phyloP scores from a whole-genome alignment of 352 stramenopile genomes.

The Globisporangium camurandrum region DNA sequence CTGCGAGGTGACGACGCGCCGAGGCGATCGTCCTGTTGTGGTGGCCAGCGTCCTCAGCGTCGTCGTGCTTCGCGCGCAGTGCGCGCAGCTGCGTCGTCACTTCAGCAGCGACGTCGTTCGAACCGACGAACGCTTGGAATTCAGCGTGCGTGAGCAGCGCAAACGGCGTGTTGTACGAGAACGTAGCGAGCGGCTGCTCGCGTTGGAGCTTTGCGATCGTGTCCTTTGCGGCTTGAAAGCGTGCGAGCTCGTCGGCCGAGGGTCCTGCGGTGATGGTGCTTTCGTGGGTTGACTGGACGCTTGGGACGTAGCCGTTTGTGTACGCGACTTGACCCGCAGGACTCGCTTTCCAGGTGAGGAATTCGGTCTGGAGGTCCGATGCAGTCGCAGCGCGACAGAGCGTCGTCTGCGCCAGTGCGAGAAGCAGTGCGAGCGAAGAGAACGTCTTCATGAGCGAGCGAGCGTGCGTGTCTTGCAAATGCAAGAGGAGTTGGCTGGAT shows the following conservation, averaged over 20 bases:
- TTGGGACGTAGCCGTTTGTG: conserved; percentile 7
- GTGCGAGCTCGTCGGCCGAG: conserved; percentile 29
- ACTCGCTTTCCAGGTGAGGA: conserved; percentile 13
- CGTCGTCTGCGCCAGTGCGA: neutral
- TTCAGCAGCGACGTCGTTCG: conserved; percentile 7
- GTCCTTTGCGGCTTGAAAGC: conserved; percentile 32
- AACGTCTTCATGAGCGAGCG: conserved; percentile 7
- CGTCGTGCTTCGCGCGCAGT: neutral
- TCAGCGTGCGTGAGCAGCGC: conserved; percentile 44
- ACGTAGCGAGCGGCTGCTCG: conserved; percentile 38
- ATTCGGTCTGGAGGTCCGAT: conserved; percentile 7
- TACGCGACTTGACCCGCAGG: conserved; percentile 10
- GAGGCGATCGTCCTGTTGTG: neutral
- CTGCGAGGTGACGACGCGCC: conserved; percentile 6
- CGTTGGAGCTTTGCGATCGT: conserved; percentile 31
- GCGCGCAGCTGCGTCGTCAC: neutral
- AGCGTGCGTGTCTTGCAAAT: no score
- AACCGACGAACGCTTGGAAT: conserved; percentile 40
- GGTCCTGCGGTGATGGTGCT: neutral
- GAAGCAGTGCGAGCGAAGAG: neutral
- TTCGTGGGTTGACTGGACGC: neutral
- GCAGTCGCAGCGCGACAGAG: neutral
- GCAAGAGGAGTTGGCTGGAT: no score
- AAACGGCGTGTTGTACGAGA: conserved; percentile 49
- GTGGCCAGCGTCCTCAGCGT: neutral